Conservation (phyloP, 2,329 filamentous ascomycete species). For the Stagonosporopsis chrysanthemi region DNA sequence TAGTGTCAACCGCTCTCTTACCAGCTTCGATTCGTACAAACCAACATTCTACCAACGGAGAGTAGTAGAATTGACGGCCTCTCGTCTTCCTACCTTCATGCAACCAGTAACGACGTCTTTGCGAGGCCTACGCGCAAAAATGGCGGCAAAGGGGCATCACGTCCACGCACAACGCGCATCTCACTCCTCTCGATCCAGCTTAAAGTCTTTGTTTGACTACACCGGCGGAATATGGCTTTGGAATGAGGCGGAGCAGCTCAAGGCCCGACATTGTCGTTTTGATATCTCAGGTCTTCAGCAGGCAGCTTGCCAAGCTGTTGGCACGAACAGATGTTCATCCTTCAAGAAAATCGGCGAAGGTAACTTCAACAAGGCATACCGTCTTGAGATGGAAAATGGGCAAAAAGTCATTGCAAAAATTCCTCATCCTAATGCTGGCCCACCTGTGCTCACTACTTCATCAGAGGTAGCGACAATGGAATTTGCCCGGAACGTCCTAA, state of each 20-base stretch:
- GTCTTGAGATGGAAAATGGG: constrained; percentile 29
- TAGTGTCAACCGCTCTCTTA: too few species aligned
- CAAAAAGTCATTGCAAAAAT: constrained; percentile 29
- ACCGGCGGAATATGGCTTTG: constrained; percentile 30
- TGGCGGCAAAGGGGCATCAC: neutral
- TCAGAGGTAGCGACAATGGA: constrained; percentile 25
- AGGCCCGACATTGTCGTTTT: constrained; percentile 24
- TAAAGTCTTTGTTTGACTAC: constrained; percentile 21
- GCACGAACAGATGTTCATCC: constrained; percentile 15
- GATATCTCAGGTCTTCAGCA: constrained; percentile 10
- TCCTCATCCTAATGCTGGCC: constrained; percentile 34
- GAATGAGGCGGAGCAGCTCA: constrained; percentile 28
- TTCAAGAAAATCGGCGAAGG: constrained; percentile 38
- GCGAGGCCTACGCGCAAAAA: neutral
- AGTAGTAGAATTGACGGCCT: too few species aligned
- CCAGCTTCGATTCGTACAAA: too few species aligned
- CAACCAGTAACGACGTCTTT: neutral
- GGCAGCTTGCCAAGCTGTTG: neutral
- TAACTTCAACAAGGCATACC: constrained; percentile 36
- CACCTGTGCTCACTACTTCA: constrained; percentile 14
- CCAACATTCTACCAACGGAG: too few species aligned
- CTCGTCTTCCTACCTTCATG: neutral
- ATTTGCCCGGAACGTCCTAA: constrained; percentile 23
- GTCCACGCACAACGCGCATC: neutral
- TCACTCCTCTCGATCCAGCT: neutral